Evolutionary conservation across 2,329 filamentous ascomycete species (phyloP).

Genomic region (Incumbomyces delicatus): DNA sequence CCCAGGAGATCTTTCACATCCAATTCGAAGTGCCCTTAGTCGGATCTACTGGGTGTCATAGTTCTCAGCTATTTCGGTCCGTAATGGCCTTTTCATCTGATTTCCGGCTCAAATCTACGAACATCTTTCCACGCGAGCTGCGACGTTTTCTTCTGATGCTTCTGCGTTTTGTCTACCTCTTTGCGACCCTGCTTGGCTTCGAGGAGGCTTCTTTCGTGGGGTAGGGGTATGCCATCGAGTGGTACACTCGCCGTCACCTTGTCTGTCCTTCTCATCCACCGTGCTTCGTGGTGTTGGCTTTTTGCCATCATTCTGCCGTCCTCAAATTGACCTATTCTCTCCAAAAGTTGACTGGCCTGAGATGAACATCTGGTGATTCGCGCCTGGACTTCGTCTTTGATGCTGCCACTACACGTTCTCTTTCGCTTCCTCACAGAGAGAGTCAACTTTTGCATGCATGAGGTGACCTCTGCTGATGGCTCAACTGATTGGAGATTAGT

Average conservation of each 20-base stretch:
- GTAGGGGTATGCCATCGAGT: neutral
- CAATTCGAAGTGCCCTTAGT: too few relatives aligned
- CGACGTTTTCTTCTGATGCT: neutral
- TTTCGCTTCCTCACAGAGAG: neutral
- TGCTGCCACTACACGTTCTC: neutral
- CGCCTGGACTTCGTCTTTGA: neutral
- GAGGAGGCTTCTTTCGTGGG: neutral
- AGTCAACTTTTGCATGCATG: too few relatives aligned
- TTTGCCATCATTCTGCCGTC: too few relatives aligned
- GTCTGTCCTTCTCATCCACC: too few relatives aligned
- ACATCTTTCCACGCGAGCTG: constrained; percentile 1
- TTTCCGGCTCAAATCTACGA: constrained; percentile 1
- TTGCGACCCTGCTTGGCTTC: neutral
- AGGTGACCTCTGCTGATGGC: too few relatives aligned
- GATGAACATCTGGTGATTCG: neutral
- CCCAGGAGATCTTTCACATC: too few relatives aligned
- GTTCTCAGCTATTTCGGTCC: too few relatives aligned
- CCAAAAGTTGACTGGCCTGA: neutral
- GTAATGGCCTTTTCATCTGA: neutral
- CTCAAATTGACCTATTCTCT: neutral
- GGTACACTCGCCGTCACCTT: too few relatives aligned
- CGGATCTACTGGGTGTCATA: too few relatives aligned
- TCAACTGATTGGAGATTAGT: too few relatives aligned
- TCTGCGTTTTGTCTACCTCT: too few relatives aligned
- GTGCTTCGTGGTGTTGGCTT: too few relatives aligned